Conservation (phyloP, 164 flowering plant species). For the Magnolia changhungtana region DNA sequence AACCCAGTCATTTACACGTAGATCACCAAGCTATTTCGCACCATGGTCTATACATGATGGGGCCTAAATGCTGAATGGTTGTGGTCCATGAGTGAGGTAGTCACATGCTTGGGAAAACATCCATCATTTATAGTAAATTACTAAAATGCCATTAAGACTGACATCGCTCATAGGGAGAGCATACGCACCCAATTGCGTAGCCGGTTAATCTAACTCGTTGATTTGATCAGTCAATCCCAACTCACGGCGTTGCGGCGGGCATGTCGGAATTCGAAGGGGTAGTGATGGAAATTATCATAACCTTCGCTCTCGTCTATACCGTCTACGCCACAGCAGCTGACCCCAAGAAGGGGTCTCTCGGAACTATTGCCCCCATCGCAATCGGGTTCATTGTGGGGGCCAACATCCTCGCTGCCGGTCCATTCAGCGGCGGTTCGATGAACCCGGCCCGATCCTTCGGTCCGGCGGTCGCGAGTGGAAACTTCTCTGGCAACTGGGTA, state of each 20-base stretch:
- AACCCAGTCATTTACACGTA: too few species aligned
- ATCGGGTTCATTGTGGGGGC: conserved; percentile 80
- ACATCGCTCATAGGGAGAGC: too few species aligned
- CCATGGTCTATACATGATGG: too few species aligned
- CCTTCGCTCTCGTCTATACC: conserved; percentile 68
- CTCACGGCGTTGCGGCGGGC: conserved; percentile 47
- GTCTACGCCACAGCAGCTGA: conserved; percentile 77
- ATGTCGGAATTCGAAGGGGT: conserved; percentile 34
- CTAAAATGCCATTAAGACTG: too few species aligned
- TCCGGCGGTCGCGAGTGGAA: conserved; percentile 59
- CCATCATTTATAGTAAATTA: too few species aligned
- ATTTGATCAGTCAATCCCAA: conserved; percentile 42
- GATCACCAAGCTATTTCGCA: too few species aligned
- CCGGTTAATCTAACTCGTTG: not conserved
- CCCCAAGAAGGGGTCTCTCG: conserved; percentile 62
- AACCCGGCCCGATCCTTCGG: conserved; percentile 79
- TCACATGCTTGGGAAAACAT: too few species aligned
- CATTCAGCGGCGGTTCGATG: conserved; percentile 75
- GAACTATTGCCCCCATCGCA: conserved; percentile 67
- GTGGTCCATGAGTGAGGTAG: too few species aligned
- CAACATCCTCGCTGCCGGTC: conserved; percentile 67
- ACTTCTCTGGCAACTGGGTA: conserved; percentile 51
- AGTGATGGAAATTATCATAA: conserved; percentile 58
- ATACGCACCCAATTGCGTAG: too few species aligned
- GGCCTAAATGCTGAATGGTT: too few species aligned